Evolutionary conservation across 78 protist species (phyloP).

Genomic region (Dictyostelium citrinum): DNA sequence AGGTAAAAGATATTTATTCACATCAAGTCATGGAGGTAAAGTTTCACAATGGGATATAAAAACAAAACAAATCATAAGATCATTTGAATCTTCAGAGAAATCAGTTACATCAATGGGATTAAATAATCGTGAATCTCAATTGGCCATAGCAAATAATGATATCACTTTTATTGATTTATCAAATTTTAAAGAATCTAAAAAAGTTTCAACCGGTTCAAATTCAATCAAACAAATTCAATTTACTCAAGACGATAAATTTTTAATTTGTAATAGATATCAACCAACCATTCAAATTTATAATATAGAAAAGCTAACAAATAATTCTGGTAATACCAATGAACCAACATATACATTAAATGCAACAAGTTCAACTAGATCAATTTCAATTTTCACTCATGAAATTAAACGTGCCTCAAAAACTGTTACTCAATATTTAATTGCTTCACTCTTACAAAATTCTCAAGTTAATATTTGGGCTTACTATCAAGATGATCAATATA

Average conservation of each 20-base stretch:
- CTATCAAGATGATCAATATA: slow-evolving; percentile 13
- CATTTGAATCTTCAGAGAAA: not conserved
- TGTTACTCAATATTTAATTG: not conserved
- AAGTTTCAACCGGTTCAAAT: not conserved
- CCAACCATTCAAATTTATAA: not conserved
- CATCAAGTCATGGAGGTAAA: not conserved
- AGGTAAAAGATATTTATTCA: not conserved
- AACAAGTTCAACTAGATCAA: not conserved
- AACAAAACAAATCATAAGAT: not conserved
- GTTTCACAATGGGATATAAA: slow-evolving; percentile 2
- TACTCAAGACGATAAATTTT: not conserved
- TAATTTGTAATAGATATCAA: not conserved
- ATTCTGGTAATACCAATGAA: not conserved
- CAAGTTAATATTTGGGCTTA: not conserved
- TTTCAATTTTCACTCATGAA: not conserved
- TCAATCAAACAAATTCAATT: not conserved
- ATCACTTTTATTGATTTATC: not conserved
- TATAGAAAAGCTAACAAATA: not conserved
- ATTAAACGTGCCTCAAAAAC: not conserved
- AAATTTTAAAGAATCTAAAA: not conserved
- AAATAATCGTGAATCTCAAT: not conserved
- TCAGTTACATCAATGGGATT: not conserved
- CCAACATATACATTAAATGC: not conserved
- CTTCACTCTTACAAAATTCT: not conserved
- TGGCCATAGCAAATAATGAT: not conserved